Base-by-base conservation (phyloP, 2,329 filamentous ascomycete species). In the Cercospora zeina region DNA sequence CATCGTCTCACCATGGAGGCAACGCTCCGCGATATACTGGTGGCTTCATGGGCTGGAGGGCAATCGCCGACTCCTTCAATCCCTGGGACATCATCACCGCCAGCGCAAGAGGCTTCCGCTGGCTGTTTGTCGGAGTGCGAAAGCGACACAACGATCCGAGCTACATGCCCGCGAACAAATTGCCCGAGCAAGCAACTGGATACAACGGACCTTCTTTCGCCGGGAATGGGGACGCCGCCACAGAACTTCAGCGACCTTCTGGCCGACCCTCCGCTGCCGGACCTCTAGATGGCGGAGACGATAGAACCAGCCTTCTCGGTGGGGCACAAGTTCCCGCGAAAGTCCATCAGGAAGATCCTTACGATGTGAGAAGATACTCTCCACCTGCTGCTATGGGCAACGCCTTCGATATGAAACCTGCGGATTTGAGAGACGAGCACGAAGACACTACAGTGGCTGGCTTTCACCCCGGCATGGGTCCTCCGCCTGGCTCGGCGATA, bases 71-170 rank as follows among this genome's bases (percentile, higher is more conserved):
- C 69, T 87, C 90, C 1, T 82, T 92, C 73, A 95, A 95, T 70
- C 83, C 89, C 0, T 91, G 90, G 87, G 91, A 96, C 74, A 83
- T 96, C 45, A 77, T 91, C 71, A 96, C 93, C 77, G 89, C 89
- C 0, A 86, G 89, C 64, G 89, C 88, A 8, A 84, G 91, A 55
- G 89, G 89, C 21, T 84, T 91, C 69, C 84, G 89, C 68, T 96
- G 91, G 92, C 79, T 96, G 19, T 88, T 93, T 65, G 85, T 91
- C 14, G 91, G 91, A 45, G 82, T 85, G 58, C 88, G 85, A 73
- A 76, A 79, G 64, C 83, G 89, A 36, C 72, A 76, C 59, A 62
- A 73, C 6, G 80, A 82, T 63, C 59, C 70, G 4, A 78, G 75
- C 24, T 82, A 82, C 62, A 67, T 70, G 39, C 58, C 68, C 10